Evolutionary conservation across 192 early-diverging fungal genomes (phyloP), one percentile per base, ranked within the genome.

Genomic region (Coemansia nantahalensis): DNA sequence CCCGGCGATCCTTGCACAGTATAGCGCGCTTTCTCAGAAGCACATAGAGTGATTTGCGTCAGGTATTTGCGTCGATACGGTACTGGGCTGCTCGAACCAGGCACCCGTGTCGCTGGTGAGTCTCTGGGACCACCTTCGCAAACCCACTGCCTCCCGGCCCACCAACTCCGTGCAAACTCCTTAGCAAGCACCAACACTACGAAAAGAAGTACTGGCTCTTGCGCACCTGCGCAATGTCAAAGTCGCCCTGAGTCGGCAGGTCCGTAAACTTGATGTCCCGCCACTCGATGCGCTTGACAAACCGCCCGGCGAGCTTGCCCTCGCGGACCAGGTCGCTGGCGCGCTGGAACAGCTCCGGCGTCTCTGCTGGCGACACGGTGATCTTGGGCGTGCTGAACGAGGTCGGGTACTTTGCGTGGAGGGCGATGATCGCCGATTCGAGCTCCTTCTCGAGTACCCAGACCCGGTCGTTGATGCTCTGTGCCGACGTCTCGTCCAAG

Each of bases 131-230:
- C n/a, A n/a, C n/a, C n/a, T n/a, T n/a, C n/a, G n/a, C n/a, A n/a
- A n/a, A n/a, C n/a, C n/a, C n/a, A n/a, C n/a, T n/a, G n/a, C n/a
- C n/a, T n/a, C n/a, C n/a, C n/a, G n/a, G n/a, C n/a, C n/a, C n/a
- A n/a, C n/a, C n/a, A n/a, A n/a, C n/a, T n/a, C n/a, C n/a, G n/a
- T n/a, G n/a, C n/a, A n/a, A n/a, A n/a, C n/a, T n/a, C n/a, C n/a
- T n/a, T n/a, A n/a, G n/a, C n/a, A n/a, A n/a, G n/a, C n/a, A n/a
- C n/a, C n/a, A n/a, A n/a, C n/a, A n/a, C 10, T 45, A 98, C 53
- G 92, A 86, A 81, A 98, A 98, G 54, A 98, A 98, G 70, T 96
- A 98, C 15, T 74, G 77, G 37, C 88, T 91, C 13, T 88, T 74
- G 52, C 78, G 80, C 2, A 98, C 93, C 54, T 82, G 64, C 31